A percentile compares a stretch with the other conserved stretches of the same genome.
Evolutionary conservation across 2,329 filamentous ascomycete species (phyloP).

Genomic region (Colletotrichum aenigma): DNA sequence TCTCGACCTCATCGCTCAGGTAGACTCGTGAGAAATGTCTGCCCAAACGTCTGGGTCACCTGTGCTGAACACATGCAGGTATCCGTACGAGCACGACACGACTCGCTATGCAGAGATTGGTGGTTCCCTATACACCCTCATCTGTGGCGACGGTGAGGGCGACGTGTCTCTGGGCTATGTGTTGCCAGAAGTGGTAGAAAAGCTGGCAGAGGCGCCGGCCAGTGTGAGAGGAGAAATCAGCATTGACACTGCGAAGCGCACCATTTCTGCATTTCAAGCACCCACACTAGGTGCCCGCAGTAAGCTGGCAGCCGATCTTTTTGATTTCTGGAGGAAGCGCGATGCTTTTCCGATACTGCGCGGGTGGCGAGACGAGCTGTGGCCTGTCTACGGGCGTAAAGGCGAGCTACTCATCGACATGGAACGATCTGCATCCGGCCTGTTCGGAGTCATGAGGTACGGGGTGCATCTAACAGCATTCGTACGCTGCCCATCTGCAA

Average conservation of each 20-base stretch:
- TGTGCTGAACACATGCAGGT: conserved; percentile 52
- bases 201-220: conserved; percentile 51
- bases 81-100: conserved; percentile 74
- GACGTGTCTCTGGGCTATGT: conserved; percentile 68
- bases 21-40: conserved; percentile 53
- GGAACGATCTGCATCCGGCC: conserved; percentile 74
- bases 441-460: conserved; percentile 79
- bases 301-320: conserved; percentile 57
- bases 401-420: conserved; percentile 72
- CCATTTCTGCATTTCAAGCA: conserved; percentile 66
- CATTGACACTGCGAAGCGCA: conserved; percentile 63
- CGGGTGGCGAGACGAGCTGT: conserved; percentile 82
- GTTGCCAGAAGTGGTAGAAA: conserved; percentile 52
- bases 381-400: conserved; percentile 74
- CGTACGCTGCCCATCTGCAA: conserved; percentile 44
- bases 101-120: conserved; percentile 58
- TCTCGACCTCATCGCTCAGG: conserved; percentile 57
- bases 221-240: conserved; percentile 61
- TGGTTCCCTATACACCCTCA: conserved; percentile 69
- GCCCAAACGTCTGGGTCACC: not conserved
- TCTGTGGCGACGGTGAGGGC: conserved; percentile 67
- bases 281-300: conserved; percentile 68
- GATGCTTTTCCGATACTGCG: conserved; percentile 74
- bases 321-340: conserved; percentile 71
- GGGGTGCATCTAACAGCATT: conserved; percentile 85